phyloP scores from a whole-genome alignment of 2,329 filamentous ascomycete species.

The Clonostachys solani region DNA sequence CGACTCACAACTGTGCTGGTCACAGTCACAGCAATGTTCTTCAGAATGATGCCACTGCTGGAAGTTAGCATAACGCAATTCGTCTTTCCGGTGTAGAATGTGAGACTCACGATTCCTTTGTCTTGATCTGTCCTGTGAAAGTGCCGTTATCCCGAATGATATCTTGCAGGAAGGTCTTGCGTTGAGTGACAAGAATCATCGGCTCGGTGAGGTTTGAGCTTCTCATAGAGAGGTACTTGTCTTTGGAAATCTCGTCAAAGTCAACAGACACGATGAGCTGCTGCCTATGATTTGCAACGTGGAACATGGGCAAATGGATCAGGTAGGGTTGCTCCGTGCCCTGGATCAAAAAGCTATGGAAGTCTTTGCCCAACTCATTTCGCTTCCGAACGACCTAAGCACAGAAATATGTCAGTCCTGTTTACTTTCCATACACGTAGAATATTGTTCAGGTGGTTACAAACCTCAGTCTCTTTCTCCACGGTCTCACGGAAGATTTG shows the following conservation, averaged over 20 bases:
- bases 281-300: conserved; percentile 29
- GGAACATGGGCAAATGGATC: conserved; percentile 29
- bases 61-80: not conserved
- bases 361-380: conserved; percentile 24
- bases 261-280: conserved; percentile 28
- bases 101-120: conserved; percentile 16
- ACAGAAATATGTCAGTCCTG: not conserved
- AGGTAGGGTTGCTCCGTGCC: conserved; percentile 24
- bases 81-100: conserved; percentile 2
- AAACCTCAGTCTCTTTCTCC: conserved; percentile 12
- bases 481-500: conserved; percentile 21
- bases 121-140: conserved; percentile 19
- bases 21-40: conserved; percentile 14
- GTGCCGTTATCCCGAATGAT: conserved; percentile 11
- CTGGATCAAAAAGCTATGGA: conserved; percentile 30
- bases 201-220: conserved; percentile 14
- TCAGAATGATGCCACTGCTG: conserved; percentile 4
- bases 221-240: conserved; percentile 16
- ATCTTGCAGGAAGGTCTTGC: conserved; percentile 13
- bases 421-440: not conserved
- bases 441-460: not conserved
- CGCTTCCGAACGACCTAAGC: conserved; percentile 20
- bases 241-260: conserved; percentile 8
- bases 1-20: conserved; percentile 20
- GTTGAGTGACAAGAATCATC: conserved; percentile 16